These are phyloP conservation scores for Vanrija pseudolonga DNA, from an alignment of 1,284 basidiomycete genomes.

Conservation along the genomic window DNA sequence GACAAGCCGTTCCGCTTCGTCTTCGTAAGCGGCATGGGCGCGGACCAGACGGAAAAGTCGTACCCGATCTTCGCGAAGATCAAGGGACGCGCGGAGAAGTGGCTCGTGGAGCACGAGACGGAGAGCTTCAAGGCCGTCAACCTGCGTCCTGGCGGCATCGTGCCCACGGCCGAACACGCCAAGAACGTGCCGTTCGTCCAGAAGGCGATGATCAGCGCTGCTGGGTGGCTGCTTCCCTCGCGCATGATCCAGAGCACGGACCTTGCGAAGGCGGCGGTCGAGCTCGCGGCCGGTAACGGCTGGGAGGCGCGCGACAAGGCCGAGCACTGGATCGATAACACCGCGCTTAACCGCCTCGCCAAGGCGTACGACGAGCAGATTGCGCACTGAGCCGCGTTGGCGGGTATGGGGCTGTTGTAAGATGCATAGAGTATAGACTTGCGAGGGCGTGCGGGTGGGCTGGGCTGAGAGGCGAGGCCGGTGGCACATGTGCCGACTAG, in stretches of 20 bases:
- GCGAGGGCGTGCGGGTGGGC: too few relatives aligned
- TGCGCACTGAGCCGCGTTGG: background rate
- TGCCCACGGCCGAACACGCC: constrained; percentile 19
- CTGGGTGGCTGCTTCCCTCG: constrained; percentile 9
- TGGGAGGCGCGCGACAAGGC: constrained; percentile 39
- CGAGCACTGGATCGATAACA: constrained; percentile 23
- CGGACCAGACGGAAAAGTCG: constrained; percentile 16
- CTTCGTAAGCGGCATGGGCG: constrained; percentile 28
- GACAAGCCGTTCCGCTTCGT: constrained; percentile 29
- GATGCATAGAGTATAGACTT: too few relatives aligned
- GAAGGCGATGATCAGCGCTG: background rate
- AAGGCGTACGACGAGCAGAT: constrained; percentile 19
- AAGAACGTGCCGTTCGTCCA: background rate
- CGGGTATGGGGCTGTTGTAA: too few relatives aligned
- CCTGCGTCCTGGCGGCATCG: constrained; percentile 27
- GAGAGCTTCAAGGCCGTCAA: constrained; percentile 17
- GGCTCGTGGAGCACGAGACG: constrained; percentile 6
- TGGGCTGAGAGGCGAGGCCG: too few relatives aligned
- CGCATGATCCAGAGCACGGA: constrained; percentile 8
- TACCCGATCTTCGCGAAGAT: constrained; percentile 18
- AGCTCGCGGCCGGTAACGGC: constrained; percentile 15
- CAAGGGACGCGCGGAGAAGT: constrained; percentile 29
- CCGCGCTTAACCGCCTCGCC: constrained; percentile 61
- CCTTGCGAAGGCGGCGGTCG: constrained; percentile 16
- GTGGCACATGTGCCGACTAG: too few relatives aligned